Evolutionary conservation across 1,284 basidiomycete species (phyloP).

Genomic region (Microbotryum lychnidis-dioicae): DNA sequence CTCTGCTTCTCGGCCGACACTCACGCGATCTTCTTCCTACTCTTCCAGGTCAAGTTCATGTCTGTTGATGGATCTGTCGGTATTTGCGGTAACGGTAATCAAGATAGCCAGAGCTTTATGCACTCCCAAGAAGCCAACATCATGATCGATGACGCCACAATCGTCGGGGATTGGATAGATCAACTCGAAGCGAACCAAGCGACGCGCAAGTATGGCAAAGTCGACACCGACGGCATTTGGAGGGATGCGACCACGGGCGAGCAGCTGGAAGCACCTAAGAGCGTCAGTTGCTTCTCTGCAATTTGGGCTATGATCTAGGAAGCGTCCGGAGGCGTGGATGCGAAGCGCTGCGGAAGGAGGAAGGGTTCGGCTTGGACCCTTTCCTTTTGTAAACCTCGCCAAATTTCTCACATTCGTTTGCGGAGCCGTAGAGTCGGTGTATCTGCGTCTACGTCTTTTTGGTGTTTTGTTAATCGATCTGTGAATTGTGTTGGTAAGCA

Average conservation of each 20-base stretch:
- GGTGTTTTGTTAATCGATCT: too few species aligned
- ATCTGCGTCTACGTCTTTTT: too few species aligned
- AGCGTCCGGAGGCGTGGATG: too few species aligned
- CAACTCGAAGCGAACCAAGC: slow-evolving; percentile 61
- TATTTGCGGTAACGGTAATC: slow-evolving; percentile 62
- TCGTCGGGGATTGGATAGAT: slow-evolving; percentile 58
- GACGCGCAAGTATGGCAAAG: slow-evolving; percentile 56
- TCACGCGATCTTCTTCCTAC: neutral
- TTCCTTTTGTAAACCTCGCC: too few species aligned
- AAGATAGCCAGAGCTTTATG: slow-evolving; percentile 67
- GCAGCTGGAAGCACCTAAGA: slow-evolving; percentile 21
- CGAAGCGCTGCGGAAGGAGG: too few species aligned
- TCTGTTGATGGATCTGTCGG: slow-evolving; percentile 61
- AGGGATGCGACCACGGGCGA: slow-evolving; percentile 46
- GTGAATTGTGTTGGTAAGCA: too few species aligned
- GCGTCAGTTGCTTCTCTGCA: slow-evolving; percentile 20
- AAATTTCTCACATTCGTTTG: too few species aligned
- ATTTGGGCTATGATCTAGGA: slow-evolving; percentile 4
- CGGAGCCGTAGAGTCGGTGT: too few species aligned
- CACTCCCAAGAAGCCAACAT: slow-evolving; percentile 71
- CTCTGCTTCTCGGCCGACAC: slow-evolving; percentile 20
- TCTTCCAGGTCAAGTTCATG: slow-evolving; percentile 55
- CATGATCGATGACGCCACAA: slow-evolving; percentile 57
- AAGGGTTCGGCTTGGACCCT: too few species aligned
- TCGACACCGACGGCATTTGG: slow-evolving; percentile 59